Evolutionary conservation across 768 basidiomycete genomes (phyloP).

Genomic region (Psilocybe subaeruginosa): DNA sequence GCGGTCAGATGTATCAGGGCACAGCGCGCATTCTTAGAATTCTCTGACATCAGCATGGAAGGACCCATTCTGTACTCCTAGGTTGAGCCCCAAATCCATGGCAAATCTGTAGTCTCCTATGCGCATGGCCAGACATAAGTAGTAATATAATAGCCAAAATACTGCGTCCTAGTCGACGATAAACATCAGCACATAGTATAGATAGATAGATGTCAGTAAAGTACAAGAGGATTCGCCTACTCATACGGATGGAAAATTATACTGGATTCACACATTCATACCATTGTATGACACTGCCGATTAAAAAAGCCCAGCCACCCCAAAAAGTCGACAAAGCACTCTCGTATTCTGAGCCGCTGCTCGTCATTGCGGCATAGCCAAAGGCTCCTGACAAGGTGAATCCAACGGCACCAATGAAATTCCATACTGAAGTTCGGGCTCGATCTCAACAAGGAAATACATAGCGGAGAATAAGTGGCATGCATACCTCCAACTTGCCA

Average conservation of each 20-base stretch:
- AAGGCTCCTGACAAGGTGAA: slow-evolving; percentile 63
- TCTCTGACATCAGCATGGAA: too few species aligned
- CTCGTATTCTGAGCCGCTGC: slow-evolving; percentile 46
- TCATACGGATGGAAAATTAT: not conserved
- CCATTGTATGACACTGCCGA: slow-evolving; percentile 57
- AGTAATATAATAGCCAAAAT: too few species aligned
- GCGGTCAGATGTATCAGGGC: too few species aligned
- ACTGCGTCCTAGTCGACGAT: too few species aligned
- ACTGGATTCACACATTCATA: slow-evolving; percentile 48
- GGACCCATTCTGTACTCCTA: too few species aligned
- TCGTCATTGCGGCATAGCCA: slow-evolving; percentile 41
- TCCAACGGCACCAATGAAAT: slow-evolving; percentile 59
- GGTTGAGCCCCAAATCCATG: too few species aligned
- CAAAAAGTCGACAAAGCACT: slow-evolving; percentile 59
- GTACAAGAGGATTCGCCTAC: too few species aligned
- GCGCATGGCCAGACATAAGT: too few species aligned
- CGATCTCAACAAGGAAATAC: not conserved
- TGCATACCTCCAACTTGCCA: slow-evolving; percentile 54
- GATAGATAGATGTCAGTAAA: too few species aligned
- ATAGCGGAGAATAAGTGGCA: not conserved
- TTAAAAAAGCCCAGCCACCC: slow-evolving; percentile 66
- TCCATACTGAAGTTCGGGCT: slow-evolving; percentile 47
- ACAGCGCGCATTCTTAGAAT: too few species aligned
- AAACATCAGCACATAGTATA: too few species aligned
- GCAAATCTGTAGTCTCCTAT: too few species aligned